Evolutionary conservation across 176 grass and related monocot genomes (phyloP).

Genomic region (Guadua angustifolia): DNA sequence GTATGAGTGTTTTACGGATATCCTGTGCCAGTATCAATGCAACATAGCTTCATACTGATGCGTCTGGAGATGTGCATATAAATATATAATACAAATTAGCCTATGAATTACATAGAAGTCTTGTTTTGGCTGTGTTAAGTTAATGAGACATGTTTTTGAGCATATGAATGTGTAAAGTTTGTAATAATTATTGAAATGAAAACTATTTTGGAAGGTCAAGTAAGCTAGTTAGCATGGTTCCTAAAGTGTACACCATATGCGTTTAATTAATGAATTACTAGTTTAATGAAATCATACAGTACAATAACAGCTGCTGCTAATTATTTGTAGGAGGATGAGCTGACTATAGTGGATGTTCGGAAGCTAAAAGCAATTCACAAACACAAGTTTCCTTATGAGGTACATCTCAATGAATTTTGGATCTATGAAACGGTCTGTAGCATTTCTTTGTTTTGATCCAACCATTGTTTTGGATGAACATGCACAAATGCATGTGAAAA

Average conservation of each 20-base stretch:
- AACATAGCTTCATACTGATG: background rate
- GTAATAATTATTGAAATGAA: conserved; percentile 15
- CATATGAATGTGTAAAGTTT: conserved; percentile 22
- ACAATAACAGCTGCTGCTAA: conserved; percentile 38
- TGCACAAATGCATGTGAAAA: conserved; percentile 4
- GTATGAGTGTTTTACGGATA: conserved; percentile 16
- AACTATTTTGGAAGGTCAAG: background rate
- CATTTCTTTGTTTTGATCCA: conserved; percentile 28
- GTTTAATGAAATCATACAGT: conserved; percentile 23
- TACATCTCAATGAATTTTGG: conserved; percentile 43
- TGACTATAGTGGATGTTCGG: conserved; percentile 95
- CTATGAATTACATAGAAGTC: conserved; percentile 9
- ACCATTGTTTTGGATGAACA: conserved; percentile 17
- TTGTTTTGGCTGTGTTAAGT: background rate
- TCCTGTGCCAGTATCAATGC: background rate
- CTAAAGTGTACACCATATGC: background rate
- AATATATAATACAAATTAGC: background rate
- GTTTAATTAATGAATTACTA: conserved; percentile 34
- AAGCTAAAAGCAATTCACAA: conserved; percentile 74
- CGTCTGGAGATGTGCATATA: conserved; percentile 3
- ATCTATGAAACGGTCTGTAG: conserved; percentile 19
- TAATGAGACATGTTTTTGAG: conserved; percentile 28
- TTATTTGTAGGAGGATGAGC: conserved; percentile 86
- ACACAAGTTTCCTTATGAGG: conserved; percentile 90
- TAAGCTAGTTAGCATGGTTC: conserved; percentile 22